Conservation (phyloP, 768 basidiomycete species). For the Mycena indigotica region DNA sequence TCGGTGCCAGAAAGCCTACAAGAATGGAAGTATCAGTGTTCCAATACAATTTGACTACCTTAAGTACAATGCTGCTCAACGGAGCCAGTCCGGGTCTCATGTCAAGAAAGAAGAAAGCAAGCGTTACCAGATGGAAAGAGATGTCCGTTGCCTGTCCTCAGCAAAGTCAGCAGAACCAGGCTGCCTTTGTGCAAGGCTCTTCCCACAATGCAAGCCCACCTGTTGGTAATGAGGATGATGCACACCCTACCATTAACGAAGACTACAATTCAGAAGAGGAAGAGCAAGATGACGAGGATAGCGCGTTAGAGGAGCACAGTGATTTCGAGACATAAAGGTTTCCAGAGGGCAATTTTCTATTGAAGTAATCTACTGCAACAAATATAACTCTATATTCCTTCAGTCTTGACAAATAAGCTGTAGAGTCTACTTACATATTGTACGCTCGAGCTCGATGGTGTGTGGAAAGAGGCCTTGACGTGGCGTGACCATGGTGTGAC, state of each 20-base stretch:
- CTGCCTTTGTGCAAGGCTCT: conserved; percentile 1
- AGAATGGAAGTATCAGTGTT: background rate
- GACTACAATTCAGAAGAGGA: background rate
- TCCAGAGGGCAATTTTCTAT: background rate
- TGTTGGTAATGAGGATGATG: conserved; percentile 1
- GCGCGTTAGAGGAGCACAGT: background rate
- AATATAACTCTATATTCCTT: background rate
- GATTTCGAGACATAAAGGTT: background rate
- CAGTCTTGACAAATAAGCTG: background rate
- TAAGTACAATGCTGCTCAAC: background rate
- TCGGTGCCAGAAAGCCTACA: background rate
- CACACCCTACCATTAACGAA: background rate
- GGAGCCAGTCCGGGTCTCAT: background rate
- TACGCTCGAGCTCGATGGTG: too few species aligned
- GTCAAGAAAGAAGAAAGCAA: background rate
- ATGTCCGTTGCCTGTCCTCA: background rate
- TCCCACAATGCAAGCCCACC: background rate
- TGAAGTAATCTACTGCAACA: background rate
- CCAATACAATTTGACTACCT: background rate
- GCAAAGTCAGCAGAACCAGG: background rate
- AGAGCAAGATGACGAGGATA: background rate
- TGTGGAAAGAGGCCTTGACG: background rate
- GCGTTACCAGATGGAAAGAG: conserved; percentile 17
- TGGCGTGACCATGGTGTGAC: background rate
- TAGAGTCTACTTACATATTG: background rate